Evolutionary conservation across 1,284 basidiomycete genomes (phyloP).

Genomic region (Apiotrichum laibachii): DNA sequence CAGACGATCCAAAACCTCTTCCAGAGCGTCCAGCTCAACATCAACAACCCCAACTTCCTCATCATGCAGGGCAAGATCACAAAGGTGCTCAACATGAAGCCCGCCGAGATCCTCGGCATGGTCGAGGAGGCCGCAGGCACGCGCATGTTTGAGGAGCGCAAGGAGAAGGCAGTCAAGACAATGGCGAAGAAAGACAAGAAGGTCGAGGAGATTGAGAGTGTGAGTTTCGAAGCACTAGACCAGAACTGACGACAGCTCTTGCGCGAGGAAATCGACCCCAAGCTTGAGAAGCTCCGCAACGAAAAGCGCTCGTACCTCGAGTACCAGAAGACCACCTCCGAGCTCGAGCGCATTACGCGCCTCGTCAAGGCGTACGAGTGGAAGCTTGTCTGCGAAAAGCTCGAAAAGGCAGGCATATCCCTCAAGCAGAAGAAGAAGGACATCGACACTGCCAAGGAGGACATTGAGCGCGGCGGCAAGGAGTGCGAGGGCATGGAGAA

Average conservation of each 20-base stretch:
- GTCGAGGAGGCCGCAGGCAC: slow-evolving; percentile 99
- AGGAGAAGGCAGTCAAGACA: slow-evolving; percentile 94
- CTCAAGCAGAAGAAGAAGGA: slow-evolving; percentile 45
- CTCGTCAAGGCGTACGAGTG: slow-evolving; percentile 88
- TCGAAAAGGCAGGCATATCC: slow-evolving; percentile 48
- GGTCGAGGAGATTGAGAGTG: slow-evolving; percentile 79
- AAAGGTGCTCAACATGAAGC: slow-evolving; percentile 97
- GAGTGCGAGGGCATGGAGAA: slow-evolving; percentile 57
- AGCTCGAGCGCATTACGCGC: slow-evolving; percentile 84
- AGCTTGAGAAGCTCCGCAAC: slow-evolving; percentile 82
- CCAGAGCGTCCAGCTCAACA: slow-evolving; percentile 96
- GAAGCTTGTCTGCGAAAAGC: slow-evolving; percentile 65
- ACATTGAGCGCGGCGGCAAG: slow-evolving; percentile 54
- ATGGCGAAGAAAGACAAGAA: slow-evolving; percentile 98
- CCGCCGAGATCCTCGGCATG: slow-evolving; percentile 96
- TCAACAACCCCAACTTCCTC: slow-evolving; percentile 99
- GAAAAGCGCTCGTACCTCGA: slow-evolving; percentile 89
- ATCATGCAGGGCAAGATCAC: slow-evolving; percentile 99
- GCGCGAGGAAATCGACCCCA: slow-evolving; percentile 89
- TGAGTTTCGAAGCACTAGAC: slow-evolving; percentile 30
- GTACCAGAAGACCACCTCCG: slow-evolving; percentile 84
- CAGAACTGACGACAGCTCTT: slow-evolving; percentile 56
- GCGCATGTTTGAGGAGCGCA: slow-evolving; percentile 98
- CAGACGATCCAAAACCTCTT: slow-evolving; percentile 88
- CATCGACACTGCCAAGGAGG: slow-evolving; percentile 44